Base-by-base conservation (phyloP, 768 basidiomycete species). In the Sporobolomyces pararoseus region DNA sequence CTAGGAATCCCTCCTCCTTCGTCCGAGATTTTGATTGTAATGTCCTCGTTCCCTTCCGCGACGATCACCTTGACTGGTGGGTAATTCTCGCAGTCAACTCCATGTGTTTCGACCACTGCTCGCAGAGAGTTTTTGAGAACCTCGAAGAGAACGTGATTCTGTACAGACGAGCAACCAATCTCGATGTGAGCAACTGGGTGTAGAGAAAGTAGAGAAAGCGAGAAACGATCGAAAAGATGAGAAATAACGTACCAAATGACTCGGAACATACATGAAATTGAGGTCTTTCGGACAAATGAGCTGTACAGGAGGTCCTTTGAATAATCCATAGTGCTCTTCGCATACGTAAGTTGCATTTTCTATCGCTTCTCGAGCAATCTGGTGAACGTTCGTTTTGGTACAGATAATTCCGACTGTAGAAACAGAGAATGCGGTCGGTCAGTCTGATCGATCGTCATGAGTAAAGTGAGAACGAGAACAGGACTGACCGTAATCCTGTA, bases 11-110 rank as follows among this genome's bases (percentile, higher is more conserved):
- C 93, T 0, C 95, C 95, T 4, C 95, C 95, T 79, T 99, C 95
- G 77, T 99, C 95, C 1, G 87, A 88, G 69, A 99, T 96, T 84
- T 99, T 99, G 84, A 99, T 91, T 4, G 95, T 98, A 76, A 98
- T 96, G 77, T 98, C 95, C 78, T 97, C 95, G 72, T 87, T 90
- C n/a, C 95, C 94, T 78, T 95, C 93, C 1, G 95, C 90, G 42
- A 96, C 95, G 66, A 97, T 85, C 57, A 95, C 89, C 80, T 91
- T 92, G 82, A 95, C 94, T 0, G 91, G 88, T 16, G 92, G 92
- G 81, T 87, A 89, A 65, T 87, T 86, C 77, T 91, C 91, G 67
- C 86, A 83, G 60, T 91, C 88, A 2, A 86, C 85, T 0, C 95
- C 95, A 79, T 86, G 89, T 3, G 89, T 86, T 80, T 98, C 96